Evolutionary conservation across 768 basidiomycete species (phyloP).

Genomic region (Phaffia tasmanica): DNA sequence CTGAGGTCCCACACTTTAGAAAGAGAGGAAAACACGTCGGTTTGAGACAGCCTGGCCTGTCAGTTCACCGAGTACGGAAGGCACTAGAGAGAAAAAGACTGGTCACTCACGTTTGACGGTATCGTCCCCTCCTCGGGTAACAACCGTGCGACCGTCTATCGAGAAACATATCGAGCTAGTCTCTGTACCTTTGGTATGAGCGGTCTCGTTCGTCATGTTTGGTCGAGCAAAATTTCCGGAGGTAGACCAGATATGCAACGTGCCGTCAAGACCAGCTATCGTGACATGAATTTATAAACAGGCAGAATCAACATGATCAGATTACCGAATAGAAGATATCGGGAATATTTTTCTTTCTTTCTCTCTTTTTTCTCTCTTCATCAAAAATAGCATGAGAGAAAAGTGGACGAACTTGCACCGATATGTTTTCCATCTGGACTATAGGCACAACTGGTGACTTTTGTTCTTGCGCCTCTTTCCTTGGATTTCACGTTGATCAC

Average conservation of each 20-base stretch:
- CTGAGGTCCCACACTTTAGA: slow-evolving; percentile 82
- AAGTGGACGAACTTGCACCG: slow-evolving; percentile 58
- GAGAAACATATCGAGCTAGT: slow-evolving; percentile 81
- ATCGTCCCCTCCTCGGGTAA: slow-evolving; percentile 87
- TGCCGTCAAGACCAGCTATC: slow-evolving; percentile 77
- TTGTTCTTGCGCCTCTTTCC: slow-evolving; percentile 85
- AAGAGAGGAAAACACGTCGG: background rate
- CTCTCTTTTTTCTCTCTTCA: background rate
- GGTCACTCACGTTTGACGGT: slow-evolving; percentile 75
- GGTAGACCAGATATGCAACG: slow-evolving; percentile 85
- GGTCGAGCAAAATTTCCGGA: slow-evolving; percentile 88
- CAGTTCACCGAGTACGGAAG: too few relatives aligned
- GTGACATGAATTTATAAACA: background rate
- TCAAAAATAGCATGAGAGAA: slow-evolving; percentile 19
- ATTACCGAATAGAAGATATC: background rate
- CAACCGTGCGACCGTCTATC: slow-evolving; percentile 69
- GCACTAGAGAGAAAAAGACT: background rate
- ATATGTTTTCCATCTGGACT: slow-evolving; percentile 81
- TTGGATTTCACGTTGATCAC: slow-evolving; percentile 96
- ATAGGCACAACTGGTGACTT: slow-evolving; percentile 75
- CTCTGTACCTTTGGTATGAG: slow-evolving; percentile 74
- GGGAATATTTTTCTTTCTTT: background rate
- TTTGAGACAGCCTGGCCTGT: too few relatives aligned
- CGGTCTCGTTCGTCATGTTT: slow-evolving; percentile 70
- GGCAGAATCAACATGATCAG: background rate